Conservation (phyloP, 169 alveolate genomes). For the Amoebophrya sp. region DNA sequence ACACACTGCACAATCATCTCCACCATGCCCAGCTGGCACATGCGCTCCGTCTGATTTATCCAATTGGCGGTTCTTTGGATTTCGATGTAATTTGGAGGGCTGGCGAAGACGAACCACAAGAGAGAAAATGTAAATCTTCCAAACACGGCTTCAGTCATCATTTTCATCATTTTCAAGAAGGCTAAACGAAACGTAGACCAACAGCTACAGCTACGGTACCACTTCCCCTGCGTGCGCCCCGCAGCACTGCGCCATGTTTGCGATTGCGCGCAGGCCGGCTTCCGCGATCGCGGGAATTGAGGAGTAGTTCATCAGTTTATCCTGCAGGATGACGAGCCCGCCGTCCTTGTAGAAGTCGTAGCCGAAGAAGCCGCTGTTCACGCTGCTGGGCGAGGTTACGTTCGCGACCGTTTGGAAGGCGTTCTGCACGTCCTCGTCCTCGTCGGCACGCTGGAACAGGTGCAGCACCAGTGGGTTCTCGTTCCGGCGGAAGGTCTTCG, state of each 20-base stretch:
- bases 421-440: slow-evolving; percentile 12
- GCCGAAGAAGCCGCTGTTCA: slow-evolving; percentile 12
- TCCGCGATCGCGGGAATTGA: slow-evolving; percentile 17
- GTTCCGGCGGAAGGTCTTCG: slow-evolving; percentile 21
- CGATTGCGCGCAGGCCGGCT: slow-evolving; percentile 7
- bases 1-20: slow-evolving; percentile 23
- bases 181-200: too few species aligned
- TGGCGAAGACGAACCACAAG: too few species aligned
- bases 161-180: too few species aligned
- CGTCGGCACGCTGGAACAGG: slow-evolving; percentile 34
- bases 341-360: slow-evolving; percentile 31
- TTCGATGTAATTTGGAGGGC: too few species aligned
- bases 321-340: slow-evolving; percentile 33
- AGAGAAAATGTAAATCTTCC: too few species aligned
- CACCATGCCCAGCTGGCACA: slow-evolving; percentile 27
- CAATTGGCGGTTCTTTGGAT: too few species aligned
- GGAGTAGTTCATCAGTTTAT: slow-evolving; percentile 10
- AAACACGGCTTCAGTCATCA: too few species aligned
- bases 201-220: not conserved
- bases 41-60: too few species aligned
- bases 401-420: slow-evolving; percentile 12
- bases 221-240: slow-evolving; percentile 5
- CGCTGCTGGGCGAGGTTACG: not conserved
- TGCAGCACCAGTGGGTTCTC: slow-evolving; percentile 28
- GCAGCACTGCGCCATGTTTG: slow-evolving; percentile 14